phyloP scores from a whole-genome alignment of 2,329 filamentous ascomycete genomes.

The Thielaviopsis musarum region DNA sequence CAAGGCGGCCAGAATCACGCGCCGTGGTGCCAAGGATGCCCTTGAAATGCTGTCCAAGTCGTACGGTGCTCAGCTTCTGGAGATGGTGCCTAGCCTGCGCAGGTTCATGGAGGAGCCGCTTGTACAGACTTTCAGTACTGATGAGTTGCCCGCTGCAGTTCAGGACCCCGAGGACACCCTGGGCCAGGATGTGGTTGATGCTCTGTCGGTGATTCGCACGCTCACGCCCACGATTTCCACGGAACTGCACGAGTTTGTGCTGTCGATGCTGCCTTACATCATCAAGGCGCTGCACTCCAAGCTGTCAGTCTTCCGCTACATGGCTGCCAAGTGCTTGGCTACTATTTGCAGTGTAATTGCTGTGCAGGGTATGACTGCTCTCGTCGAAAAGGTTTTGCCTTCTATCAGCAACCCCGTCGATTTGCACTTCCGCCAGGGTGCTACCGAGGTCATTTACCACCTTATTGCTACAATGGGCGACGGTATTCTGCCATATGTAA shows the following conservation, averaged over 20 bases:
- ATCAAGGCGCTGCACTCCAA: slow-evolving; percentile 76
- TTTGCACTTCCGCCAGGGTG: slow-evolving; percentile 76
- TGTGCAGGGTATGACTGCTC: slow-evolving; percentile 84
- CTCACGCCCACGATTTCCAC: slow-evolving; percentile 77
- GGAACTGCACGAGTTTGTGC: slow-evolving; percentile 61
- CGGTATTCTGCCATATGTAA: slow-evolving; percentile 86
- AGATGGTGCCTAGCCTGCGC: slow-evolving; percentile 69
- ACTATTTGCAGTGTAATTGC: slow-evolving; percentile 95
- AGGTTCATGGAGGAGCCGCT: slow-evolving; percentile 71
- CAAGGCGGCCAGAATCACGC: slow-evolving; percentile 73
- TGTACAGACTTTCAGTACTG: slow-evolving; percentile 49
- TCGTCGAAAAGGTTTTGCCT: slow-evolving; percentile 84
- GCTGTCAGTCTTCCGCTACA: slow-evolving; percentile 86
- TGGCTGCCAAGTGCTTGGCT: slow-evolving; percentile 91
- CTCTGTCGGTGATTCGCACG: slow-evolving; percentile 79
- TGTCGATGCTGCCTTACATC: slow-evolving; percentile 68
- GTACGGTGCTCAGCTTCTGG: slow-evolving; percentile 63
- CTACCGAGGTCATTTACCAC: slow-evolving; percentile 90
- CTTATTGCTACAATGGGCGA: slow-evolving; percentile 98
- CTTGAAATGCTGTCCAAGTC: slow-evolving; percentile 69
- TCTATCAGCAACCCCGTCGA: slow-evolving; percentile 84
- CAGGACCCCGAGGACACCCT: slow-evolving; percentile 55
- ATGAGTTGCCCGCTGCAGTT: slow-evolving; percentile 53
- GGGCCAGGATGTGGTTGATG: slow-evolving; percentile 88
- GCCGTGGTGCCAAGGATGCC: slow-evolving; percentile 85